Evolutionary conservation across 2,329 filamentous ascomycete genomes (phyloP).

Genomic region (Aspergillus fumigatiaffinis): DNA sequence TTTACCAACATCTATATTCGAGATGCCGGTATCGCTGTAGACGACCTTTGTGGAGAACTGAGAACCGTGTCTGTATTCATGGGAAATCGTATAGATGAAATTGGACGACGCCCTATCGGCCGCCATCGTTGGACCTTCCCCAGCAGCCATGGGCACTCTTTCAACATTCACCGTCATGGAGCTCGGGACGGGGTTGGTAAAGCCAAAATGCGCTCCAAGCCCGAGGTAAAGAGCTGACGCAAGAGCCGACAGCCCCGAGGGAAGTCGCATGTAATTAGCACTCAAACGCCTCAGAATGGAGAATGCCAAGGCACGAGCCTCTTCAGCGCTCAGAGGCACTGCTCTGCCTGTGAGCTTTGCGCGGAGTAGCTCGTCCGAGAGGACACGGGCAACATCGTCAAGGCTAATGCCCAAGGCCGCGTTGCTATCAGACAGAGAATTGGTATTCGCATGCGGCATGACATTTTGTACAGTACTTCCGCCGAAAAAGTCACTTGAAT

Average conservation of each 20-base stretch:
- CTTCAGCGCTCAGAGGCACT: conserved; percentile 24
- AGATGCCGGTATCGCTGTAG: conserved; percentile 16
- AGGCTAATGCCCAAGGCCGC: conserved; percentile 17
- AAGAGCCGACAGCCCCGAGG: conserved; percentile 19
- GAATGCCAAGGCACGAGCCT: conserved; percentile 30
- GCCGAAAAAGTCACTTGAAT: conserved; percentile 1
- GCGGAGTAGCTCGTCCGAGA: conserved; percentile 30
- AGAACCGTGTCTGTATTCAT: conserved; percentile 24
- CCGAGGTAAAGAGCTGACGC: conserved; percentile 36
- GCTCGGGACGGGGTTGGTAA: conserved; percentile 18
- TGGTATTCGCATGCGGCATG: neutral
- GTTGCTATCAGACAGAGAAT: conserved; percentile 5
- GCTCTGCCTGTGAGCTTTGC: conserved; percentile 27
- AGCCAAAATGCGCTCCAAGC: conserved; percentile 32
- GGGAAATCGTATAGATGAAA: conserved; percentile 20
- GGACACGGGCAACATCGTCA: conserved; percentile 29
- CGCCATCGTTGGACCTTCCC: neutral
- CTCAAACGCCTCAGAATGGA: conserved; percentile 29
- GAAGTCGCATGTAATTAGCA: conserved; percentile 24
- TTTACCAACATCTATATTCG: neutral
- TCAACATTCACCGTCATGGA: conserved; percentile 26
- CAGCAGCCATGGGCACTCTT: neutral
- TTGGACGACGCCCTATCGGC: conserved; percentile 8
- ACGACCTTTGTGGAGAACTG: conserved; percentile 25
- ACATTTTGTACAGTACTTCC: neutral